Evolutionary conservation across 805 yeast species (phyloP).

Genomic region (Candida stauntonica): DNA sequence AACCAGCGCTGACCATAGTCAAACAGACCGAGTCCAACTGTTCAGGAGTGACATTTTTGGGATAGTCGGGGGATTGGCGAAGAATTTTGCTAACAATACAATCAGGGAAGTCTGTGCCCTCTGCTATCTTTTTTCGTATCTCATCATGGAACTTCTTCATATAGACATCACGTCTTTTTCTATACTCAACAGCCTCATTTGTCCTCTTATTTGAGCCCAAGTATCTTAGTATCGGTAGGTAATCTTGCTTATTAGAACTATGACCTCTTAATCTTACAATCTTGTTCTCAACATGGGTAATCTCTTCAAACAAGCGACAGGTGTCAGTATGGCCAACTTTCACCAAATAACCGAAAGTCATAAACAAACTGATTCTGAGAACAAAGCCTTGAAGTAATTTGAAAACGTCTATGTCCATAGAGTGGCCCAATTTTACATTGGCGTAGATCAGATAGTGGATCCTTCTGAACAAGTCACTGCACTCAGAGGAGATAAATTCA

Average conservation of each 20-base stretch:
- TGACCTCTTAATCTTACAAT: conserved; percentile 58
- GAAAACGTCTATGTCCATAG: conserved; percentile 36
- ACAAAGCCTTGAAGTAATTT: conserved; percentile 45
- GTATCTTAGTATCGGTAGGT: conserved; percentile 41
- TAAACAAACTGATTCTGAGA: conserved; percentile 42
- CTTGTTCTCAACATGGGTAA: conserved; percentile 50
- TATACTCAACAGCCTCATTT: conserved; percentile 27
- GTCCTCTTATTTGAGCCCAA: conserved; percentile 24
- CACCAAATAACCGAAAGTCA: conserved; percentile 50
- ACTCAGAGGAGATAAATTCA: conserved; percentile 36
- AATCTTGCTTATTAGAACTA: conserved; percentile 50
- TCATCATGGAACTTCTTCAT: conserved; percentile 36
- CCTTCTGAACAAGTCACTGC: conserved; percentile 28
- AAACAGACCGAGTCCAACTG: conserved; percentile 60
- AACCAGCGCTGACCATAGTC: conserved; percentile 76
- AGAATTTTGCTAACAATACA: conserved; percentile 32
- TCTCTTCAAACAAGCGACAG: conserved; percentile 41
- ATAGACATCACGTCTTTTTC: conserved; percentile 45
- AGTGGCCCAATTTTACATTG: background rate
- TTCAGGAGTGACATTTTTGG: conserved; percentile 25
- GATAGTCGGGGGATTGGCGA: conserved; percentile 12
- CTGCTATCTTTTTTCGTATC: conserved; percentile 25
- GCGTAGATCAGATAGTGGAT: conserved; percentile 12
- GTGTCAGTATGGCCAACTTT: conserved; percentile 37
- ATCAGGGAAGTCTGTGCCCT: conserved; percentile 25